Base-by-base conservation (phyloP, 2,329 filamentous ascomycete genomes). In the Bimuria novae-zelandiae region DNA sequence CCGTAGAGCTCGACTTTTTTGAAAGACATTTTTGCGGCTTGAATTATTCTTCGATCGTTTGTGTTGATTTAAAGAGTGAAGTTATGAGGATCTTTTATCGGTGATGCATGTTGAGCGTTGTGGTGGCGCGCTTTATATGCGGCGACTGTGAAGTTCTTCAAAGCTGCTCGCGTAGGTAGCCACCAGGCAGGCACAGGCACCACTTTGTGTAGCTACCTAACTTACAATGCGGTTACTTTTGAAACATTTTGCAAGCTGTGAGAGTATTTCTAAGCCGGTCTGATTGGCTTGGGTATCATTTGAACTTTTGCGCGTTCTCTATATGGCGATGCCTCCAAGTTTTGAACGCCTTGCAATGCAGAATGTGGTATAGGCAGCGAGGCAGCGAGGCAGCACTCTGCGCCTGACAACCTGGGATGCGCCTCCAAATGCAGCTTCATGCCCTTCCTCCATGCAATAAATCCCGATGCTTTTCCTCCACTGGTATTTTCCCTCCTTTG, bases 1-100 rank as follows among this genome's bases (percentile, higher is more conserved):
- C 89, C 89, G 69, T 86, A 92, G 41, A 92, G 84, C 49, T 82
- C 77, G 42, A 81, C 85, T 62, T 69, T 79, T 56, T 77, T 77
- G 74, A 82, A 90, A 23, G 75, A 72, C 60, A 83, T 75, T 80
- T 82, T 85, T 42, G 19, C 14, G 3, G 32, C 19, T 4, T 22
- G 10, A 11, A 4, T 19, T 32, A 7, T 44, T 14, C n/a, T 21
- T 17, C 54, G 12, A 36, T 27, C 25, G 25, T 5, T 35, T 29
- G 46, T 32, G 27, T 46, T 11, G 19, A 40, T 54, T 35, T 44
- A n/a, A 25, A 42, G 39, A 21, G 33, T 30, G 35, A n/a, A 17
- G 25, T 37, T 11, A 19, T n/a, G n/a, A 30, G 44, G 35, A 3
- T 27, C 37, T 45, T 46, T 50, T 56, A 56, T 56, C 51, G 33